phyloP scores from a whole-genome alignment of 331 rosid species.

The Malus hybrid region DNA sequence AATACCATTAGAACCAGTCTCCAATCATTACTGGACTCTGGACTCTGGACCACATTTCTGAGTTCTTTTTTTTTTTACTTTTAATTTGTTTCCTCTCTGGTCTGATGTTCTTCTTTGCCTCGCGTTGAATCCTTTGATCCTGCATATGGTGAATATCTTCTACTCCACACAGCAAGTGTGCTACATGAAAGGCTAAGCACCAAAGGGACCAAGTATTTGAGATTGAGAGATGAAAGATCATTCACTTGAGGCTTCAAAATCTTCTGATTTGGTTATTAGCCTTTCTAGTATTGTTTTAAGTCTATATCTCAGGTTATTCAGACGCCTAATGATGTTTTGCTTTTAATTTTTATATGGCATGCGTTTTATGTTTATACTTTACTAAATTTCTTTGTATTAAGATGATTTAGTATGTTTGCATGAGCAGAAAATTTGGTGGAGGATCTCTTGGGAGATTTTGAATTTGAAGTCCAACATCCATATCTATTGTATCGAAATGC shows the following conservation, averaged over 20 bases:
- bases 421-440: conserved; percentile 87
- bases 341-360: background rate
- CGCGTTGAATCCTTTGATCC: background rate
- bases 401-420: background rate
- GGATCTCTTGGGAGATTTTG: conserved; percentile 90
- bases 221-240: background rate
- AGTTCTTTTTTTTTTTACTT: background rate
- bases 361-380: background rate
- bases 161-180: background rate
- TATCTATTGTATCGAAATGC: conserved; percentile 90
- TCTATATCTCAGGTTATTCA: background rate
- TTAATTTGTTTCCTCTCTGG: background rate
- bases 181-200: background rate
- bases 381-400: background rate
- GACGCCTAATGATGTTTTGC: background rate
- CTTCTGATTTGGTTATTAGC: background rate
- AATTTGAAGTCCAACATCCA: conserved; percentile 89
- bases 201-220: background rate
- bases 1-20: background rate
- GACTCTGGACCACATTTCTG: background rate
- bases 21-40: background rate
- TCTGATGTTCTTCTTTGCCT: background rate
- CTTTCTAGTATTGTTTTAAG: background rate
- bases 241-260: background rate
- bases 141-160: background rate